Base-by-base conservation (phyloP, 257 asterid genomes). In the Gentiana straminea region DNA sequence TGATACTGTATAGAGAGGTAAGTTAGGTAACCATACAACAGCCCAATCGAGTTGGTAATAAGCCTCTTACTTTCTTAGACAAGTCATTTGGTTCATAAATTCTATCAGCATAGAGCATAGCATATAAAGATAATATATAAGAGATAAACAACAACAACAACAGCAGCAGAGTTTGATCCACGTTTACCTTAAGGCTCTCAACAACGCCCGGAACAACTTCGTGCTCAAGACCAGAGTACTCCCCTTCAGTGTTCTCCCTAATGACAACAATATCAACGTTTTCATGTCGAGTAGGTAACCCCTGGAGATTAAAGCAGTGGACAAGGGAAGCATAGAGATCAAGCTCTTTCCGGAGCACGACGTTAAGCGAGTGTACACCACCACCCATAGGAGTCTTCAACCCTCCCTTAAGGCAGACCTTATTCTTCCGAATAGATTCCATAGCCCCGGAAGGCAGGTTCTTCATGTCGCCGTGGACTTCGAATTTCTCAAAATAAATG, bases 171-270 rank as follows among this genome's bases (percentile, higher is more conserved):
- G 1, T 5, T 7, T 41, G 46, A 41, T 5, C 46, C 46, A 41
- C 46, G 15, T 3, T 54, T 65, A 92, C 99, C 95, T 92, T 92
- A 36, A 92, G 81, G 82, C 99, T 92, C 59, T 92, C 99, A 3
- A 92, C 97, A 43, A 92, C 97, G 59, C 99, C 97, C 33, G 97
- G 97, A 75, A 88, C 95, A 49, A 92, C 99, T 95, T 92, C 97
- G 66, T 92, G 99, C 77, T 92, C 99, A 43, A 92, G 82, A 7
- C 99, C 99, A 0, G 95, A 73, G 68, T 92, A 92, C 61, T 92
- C 99, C 1, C 99, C 99, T 75, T 92, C 99, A 0, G 97, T 92
- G 15, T 92, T 92, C 77, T 88, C 99, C 74, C 99, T 73, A 54
- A 92, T 88, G 59, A 89, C 97, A 54, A 92, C 97, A 59, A 92